Evolutionary conservation across 257 asterid species (phyloP).

Genomic region (Fraxinus excelsior): DNA sequence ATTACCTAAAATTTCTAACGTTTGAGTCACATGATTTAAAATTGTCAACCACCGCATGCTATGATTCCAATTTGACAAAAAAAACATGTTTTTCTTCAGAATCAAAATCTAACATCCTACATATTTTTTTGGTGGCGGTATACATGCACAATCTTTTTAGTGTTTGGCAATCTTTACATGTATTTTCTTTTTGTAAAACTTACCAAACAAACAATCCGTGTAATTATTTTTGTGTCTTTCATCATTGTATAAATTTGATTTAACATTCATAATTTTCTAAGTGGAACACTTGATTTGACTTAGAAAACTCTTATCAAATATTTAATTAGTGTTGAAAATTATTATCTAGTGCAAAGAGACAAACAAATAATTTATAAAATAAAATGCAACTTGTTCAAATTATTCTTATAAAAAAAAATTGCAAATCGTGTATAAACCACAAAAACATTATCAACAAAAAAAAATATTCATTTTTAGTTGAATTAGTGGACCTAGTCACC

Average conservation of each 20-base stretch:
- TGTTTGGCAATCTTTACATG: not conserved
- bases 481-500: not conserved
- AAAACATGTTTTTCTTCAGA: too few species aligned
- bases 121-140: too few species aligned
- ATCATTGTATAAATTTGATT: not conserved
- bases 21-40: too few species aligned
- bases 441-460: not conserved
- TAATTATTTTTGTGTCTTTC: not conserved
- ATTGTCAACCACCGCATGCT: too few species aligned
- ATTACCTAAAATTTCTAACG: too few species aligned
- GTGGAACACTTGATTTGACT: not conserved
- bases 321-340: not conserved
- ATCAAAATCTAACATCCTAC: too few species aligned
- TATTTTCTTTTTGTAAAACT: not conserved
- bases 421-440: not conserved
- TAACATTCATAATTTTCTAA: not conserved
- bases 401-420: too few species aligned
- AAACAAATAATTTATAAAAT: not conserved
- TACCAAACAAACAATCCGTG: not conserved
- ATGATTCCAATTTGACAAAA: too few species aligned
- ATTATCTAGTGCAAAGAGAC: not conserved
- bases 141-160: not conserved
- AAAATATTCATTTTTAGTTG: too few species aligned
- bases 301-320: not conserved
- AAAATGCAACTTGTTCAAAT: not conserved